Evolutionary conservation across 768 basidiomycete species (phyloP), one percentile per base, ranked within the genome.

Genomic region (Pisolithus sp.): DNA sequence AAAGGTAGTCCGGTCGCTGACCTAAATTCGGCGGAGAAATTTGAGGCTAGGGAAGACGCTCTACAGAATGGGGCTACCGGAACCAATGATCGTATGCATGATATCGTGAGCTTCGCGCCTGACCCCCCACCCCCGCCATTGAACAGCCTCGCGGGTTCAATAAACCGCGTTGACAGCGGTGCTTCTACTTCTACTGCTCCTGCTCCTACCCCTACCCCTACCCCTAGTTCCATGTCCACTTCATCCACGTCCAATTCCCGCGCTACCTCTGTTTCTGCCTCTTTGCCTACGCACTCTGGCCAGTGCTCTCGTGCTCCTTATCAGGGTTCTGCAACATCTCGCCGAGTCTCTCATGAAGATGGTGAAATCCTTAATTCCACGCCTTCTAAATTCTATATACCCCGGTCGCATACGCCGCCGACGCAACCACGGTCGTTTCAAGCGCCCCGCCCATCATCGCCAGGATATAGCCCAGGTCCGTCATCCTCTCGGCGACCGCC

Each of bases 341-440:
- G 64, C n/a, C 63, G 66, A 8, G 59, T 64, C 0, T 72, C 76
- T 5, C 76, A 75, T 24, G 79, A 81, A 60, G 79, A 81, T 39
- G 79, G 78, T 4, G 79, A 80, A 61, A 79, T 81, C 50, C 60
- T 60, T 0, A 73, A 61, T 39, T 63, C 67, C n/a, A 67, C 67
- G 7, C 67, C 66, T n/a, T 65, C 62, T 26, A 71, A 70, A 53
- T 54, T 60, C 1, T 69, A 68, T 50, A 58, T 69, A 9, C 72
- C 71, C 0, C 72, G 67, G n/a, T 69, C 71, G 36, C 69, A 75
- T 51, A 69, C 74, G 1, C 70, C 77, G 0, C 75, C 78, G 1
- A 76, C 75, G 3, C 75, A 72, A 57, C 77, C 78, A 26, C 75
- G 79, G 4, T 75, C 72, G 3, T 75, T 76, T 55, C 67, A 69